A percentile compares a stretch with the other conserved stretches of the same genome.
Conservation (phyloP, 352 stramenopile species). For the Pythium monospermum region DNA sequence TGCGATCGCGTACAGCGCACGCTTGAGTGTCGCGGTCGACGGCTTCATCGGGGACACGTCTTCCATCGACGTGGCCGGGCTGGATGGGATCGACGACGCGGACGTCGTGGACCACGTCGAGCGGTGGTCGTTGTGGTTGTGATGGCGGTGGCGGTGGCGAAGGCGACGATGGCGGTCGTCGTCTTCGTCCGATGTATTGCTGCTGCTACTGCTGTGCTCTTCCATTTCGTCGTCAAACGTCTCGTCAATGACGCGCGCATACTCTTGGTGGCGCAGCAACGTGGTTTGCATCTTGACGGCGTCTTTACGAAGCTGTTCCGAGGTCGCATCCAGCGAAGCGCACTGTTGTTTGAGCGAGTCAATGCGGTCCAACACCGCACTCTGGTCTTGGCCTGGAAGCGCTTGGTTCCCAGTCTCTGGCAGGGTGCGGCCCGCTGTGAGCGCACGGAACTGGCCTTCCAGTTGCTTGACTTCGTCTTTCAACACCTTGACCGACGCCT, state of each 20-base stretch:
- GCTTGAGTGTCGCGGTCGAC: slow-evolving; percentile 3
- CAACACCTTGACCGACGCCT: slow-evolving; percentile 49
- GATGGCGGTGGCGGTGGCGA: too few relatives aligned
- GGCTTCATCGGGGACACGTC: slow-evolving; percentile 34
- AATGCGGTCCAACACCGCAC: slow-evolving; percentile 2
- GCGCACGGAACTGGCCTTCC: slow-evolving; percentile 39
- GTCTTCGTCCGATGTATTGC: slow-evolving; percentile 3
- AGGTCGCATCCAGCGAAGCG: slow-evolving; percentile 32
- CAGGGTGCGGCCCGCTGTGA: slow-evolving; percentile 23
- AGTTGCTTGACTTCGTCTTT: slow-evolving; percentile 49
- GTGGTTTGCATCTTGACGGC: slow-evolving; percentile 27
- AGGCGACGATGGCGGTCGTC: slow-evolving; percentile 1
- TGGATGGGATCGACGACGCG: slow-evolving; percentile 16
- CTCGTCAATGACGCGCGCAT: slow-evolving; percentile 35
- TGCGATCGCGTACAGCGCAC: slow-evolving; percentile 11
- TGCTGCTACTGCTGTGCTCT: slow-evolving; percentile 17
- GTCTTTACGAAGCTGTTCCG: slow-evolving; percentile 40
- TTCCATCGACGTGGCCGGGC: slow-evolving; percentile 27
- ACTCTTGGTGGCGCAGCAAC: slow-evolving; percentile 22
- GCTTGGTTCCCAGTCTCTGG: not conserved
- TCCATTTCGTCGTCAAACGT: slow-evolving; percentile 34
- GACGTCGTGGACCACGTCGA: slow-evolving; percentile 15
- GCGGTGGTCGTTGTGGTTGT: slow-evolving; percentile 11
- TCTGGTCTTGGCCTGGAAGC: not conserved
- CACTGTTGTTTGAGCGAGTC: slow-evolving; percentile 33